Evolutionary conservation across 139 green algal species (phyloP).

Genomic region (Astrephomene gubernaculifera): DNA sequence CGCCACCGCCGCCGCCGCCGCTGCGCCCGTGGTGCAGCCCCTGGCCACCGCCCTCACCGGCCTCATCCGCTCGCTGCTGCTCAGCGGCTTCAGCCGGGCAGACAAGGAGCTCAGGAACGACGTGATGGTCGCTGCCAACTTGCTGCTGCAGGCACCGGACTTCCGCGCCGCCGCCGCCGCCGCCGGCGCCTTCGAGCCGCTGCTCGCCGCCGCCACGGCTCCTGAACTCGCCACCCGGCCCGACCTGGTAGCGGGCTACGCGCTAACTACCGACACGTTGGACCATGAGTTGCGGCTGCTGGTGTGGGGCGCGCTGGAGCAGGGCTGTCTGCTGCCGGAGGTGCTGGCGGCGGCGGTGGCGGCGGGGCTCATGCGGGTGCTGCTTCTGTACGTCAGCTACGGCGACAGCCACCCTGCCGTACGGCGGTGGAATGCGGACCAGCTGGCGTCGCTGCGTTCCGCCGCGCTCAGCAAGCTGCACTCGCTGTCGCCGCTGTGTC

Average conservation of each 20-base stretch:
- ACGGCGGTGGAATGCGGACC: constrained; percentile 55
- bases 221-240: constrained; percentile 50
- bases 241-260: constrained; percentile 34
- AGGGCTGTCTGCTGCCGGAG: constrained; percentile 45
- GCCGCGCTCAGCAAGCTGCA: constrained; percentile 45
- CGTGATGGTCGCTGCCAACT: constrained; percentile 50
- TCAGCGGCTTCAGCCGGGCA: constrained; percentile 43
- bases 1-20: background rate
- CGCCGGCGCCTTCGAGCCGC: constrained; percentile 38
- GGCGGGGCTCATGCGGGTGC: constrained; percentile 32
- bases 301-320: constrained; percentile 43
- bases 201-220: constrained; percentile 48
- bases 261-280: constrained; percentile 44
- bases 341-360: constrained; percentile 26
- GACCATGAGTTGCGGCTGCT: constrained; percentile 68
- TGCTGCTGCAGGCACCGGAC: constrained; percentile 38
- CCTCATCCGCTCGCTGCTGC: constrained; percentile 41
- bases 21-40: constrained; percentile 18
- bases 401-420: constrained; percentile 20
- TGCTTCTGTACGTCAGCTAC: constrained; percentile 39
- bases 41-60: constrained; percentile 36
- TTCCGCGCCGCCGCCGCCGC: constrained; percentile 25
- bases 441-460: constrained; percentile 38
- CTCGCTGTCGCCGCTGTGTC: constrained; percentile 45
- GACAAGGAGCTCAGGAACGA: constrained; percentile 71